Evolutionary conservation across 441 rosid species (phyloP).

Genomic region (Adansonia gregorii): DNA sequence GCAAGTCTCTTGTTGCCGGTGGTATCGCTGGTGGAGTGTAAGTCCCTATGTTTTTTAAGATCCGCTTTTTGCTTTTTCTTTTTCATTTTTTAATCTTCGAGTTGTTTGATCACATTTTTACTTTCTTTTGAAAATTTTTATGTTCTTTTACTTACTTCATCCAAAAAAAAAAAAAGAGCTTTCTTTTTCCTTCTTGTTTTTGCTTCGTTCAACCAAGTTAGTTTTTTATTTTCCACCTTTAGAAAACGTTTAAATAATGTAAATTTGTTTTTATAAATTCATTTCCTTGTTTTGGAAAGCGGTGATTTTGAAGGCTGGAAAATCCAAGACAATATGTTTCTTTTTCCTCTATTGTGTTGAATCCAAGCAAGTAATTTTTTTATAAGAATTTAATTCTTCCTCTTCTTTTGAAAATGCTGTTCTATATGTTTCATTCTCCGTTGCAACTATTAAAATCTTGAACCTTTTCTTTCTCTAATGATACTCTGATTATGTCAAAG

Average conservation of each 20-base stretch:
- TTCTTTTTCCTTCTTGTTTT: not conserved
- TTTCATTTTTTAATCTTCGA: not conserved
- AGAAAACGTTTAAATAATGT: not conserved
- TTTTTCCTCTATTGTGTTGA: not conserved
- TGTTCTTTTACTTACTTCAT: not conserved
- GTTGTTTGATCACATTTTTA: constrained; percentile 8
- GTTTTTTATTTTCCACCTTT: not conserved
- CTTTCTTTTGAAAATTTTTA: not conserved
- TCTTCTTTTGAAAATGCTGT: not conserved
- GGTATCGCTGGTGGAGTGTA: constrained; percentile 99
- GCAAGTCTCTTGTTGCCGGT: constrained; percentile 94
- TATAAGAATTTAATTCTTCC: not conserved
- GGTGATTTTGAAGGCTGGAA: not conserved
- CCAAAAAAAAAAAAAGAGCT: not conserved
- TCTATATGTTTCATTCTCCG: not conserved
- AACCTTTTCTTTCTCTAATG: not conserved
- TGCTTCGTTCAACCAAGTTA: not conserved
- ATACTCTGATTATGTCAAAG: constrained; percentile 1
- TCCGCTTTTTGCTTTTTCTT: not conserved
- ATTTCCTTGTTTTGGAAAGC: constrained; percentile 8
- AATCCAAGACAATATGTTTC: not conserved
- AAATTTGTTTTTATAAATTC: not conserved
- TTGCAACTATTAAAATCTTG: not conserved
- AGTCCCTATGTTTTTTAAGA: constrained; percentile 34
- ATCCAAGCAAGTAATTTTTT: not conserved